phyloP scores from a whole-genome alignment of 1,284 basidiomycete species.

The Cystobasidiaceae sp. region DNA sequence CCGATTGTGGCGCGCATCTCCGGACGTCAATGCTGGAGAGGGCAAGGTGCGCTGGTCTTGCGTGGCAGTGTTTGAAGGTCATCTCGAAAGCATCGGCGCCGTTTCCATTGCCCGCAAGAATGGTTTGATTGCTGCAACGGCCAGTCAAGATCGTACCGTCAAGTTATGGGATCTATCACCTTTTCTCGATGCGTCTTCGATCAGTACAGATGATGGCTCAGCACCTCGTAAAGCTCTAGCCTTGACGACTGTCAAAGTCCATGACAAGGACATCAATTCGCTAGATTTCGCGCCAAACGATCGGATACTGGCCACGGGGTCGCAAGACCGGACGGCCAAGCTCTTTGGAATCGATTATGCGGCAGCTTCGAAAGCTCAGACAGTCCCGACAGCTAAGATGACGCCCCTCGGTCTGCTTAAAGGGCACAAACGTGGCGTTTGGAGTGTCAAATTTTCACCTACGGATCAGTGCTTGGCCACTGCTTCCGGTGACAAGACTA shows the following conservation, averaged over 20 bases:
- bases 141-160: conserved; percentile 92
- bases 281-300: conserved; percentile 91
- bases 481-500: conserved; percentile 88
- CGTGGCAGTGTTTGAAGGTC: conserved; percentile 83
- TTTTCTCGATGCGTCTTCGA: conserved; percentile 42
- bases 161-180: conserved; percentile 91
- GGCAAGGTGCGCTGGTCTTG: conserved; percentile 61
- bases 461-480: conserved; percentile 82
- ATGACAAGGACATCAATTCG: conserved; percentile 98
- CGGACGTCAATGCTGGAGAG: conserved; percentile 46
- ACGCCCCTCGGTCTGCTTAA: conserved; percentile 80
- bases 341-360: conserved; percentile 65
- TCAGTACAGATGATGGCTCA: conserved; percentile 38
- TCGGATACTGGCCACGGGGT: conserved; percentile 80
- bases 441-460: conserved; percentile 82
- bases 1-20: conserved; percentile 64
- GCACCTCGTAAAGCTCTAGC: conserved; percentile 59
- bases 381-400: conserved; percentile 59
- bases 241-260: conserved; percentile 82
- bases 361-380: conserved; percentile 30
- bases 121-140: conserved; percentile 75
- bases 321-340: conserved; percentile 92
- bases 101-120: conserved; percentile 65
- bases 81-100: conserved; percentile 89
- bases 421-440: conserved; percentile 94